phyloP scores from a whole-genome alignment of 192 early-diverging fungal genomes.

The Coemansia sp. region DNA sequence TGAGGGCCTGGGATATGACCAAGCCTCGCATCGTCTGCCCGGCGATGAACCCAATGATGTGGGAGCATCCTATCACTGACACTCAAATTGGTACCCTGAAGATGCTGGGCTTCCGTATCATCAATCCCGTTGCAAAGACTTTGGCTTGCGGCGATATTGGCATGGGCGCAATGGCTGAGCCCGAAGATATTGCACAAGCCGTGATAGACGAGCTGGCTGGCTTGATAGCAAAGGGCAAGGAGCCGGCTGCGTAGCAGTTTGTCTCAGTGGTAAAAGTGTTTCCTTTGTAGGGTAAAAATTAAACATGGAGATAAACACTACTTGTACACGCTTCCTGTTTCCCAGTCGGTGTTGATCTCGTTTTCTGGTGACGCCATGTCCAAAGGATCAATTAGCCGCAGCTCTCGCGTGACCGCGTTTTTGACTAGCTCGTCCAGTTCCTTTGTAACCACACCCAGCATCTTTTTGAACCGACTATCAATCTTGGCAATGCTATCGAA shows the following conservation, averaged over 20 bases:
- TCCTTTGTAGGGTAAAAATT: neutral
- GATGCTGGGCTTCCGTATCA: slow-evolving; percentile 65
- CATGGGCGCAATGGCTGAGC: slow-evolving; percentile 91
- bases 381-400: slow-evolving; percentile 64
- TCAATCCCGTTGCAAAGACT: slow-evolving; percentile 79
- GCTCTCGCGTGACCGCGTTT: slow-evolving; percentile 64
- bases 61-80: slow-evolving; percentile 87
- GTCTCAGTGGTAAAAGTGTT: neutral
- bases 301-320: slow-evolving; percentile 1
- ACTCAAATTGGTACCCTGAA: slow-evolving; percentile 66
- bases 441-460: slow-evolving; percentile 63
- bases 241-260: neutral
- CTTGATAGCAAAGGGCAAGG: slow-evolving; percentile 6
- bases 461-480: slow-evolving; percentile 70
- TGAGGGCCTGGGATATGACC: slow-evolving; percentile 84
- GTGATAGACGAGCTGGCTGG: slow-evolving; percentile 29
- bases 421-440: slow-evolving; percentile 67
- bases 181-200: slow-evolving; percentile 59
- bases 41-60: slow-evolving; percentile 99
- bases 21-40: slow-evolving; percentile 82
- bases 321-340: slow-evolving; percentile 51
- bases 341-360: slow-evolving; percentile 55
- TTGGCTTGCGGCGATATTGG: slow-evolving; percentile 93
- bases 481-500: slow-evolving; percentile 68
- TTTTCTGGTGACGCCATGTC: slow-evolving; percentile 51